phyloP scores from a whole-genome alignment of 495 filamentous ascomycete genomes.

The Neurospora intermedia region DNA sequence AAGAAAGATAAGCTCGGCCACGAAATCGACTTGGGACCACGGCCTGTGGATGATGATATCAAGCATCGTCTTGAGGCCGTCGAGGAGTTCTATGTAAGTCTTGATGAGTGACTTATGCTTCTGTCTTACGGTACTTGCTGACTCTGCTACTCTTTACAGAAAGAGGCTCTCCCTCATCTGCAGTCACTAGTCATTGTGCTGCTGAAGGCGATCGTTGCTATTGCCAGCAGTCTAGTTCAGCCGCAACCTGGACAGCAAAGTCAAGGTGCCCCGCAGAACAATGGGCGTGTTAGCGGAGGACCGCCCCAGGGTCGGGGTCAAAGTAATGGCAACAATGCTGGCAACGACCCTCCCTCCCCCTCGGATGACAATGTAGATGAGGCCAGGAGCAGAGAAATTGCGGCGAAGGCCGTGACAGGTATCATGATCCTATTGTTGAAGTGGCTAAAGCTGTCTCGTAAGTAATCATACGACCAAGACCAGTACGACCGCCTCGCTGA shows the following conservation, averaged over 20 bases:
- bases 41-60: conserved; percentile 34
- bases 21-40: conserved; percentile 43
- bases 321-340: conserved; percentile 20
- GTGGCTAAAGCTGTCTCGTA: conserved; percentile 94
- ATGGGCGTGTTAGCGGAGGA: conserved; percentile 25
- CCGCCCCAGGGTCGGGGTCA: conserved; percentile 19
- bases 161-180: conserved; percentile 65
- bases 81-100: conserved; percentile 74
- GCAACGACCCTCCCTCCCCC: conserved; percentile 30
- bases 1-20: conserved; percentile 17
- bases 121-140: conserved; percentile 11
- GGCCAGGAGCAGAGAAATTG: conserved; percentile 71
- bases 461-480: conserved; percentile 18
- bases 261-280: conserved; percentile 14
- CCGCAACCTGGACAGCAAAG: conserved; percentile 26
- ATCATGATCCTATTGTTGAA: conserved; percentile 78
- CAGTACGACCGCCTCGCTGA: neutral
- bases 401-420: conserved; percentile 79
- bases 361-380: conserved; percentile 66
- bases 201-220: conserved; percentile 72
- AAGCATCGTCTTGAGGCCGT: conserved; percentile 62
- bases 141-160: conserved; percentile 32
- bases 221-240: conserved; percentile 54
- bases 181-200: conserved; percentile 93
- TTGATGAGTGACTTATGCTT: neutral